These are phyloP conservation scores for Berkeleyomyces basicola DNA, from an alignment of 2,329 filamentous ascomycete species.

Conservation along the genomic window DNA sequence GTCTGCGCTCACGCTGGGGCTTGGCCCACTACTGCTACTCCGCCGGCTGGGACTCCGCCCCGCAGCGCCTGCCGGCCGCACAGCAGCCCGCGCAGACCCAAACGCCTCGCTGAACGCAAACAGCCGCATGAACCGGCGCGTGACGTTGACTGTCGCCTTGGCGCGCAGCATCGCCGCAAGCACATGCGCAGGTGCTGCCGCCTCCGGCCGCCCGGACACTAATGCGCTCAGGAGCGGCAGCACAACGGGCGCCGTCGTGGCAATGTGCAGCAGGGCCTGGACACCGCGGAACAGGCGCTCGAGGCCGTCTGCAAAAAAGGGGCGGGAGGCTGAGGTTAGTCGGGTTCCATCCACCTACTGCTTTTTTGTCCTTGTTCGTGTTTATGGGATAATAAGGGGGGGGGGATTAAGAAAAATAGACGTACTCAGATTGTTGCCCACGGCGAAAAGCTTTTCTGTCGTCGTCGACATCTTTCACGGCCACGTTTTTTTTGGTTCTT, in stretches of 20 bases:
- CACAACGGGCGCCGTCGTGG: conserved; percentile 28
- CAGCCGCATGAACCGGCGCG: conserved; percentile 47
- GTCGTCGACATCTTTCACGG: not conserved
- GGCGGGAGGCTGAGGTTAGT: conserved; percentile 21
- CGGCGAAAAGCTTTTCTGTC: conserved; percentile 21
- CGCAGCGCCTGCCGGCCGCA: conserved; percentile 18
- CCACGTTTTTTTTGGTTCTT: not conserved
- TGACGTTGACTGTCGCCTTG: conserved; percentile 28
- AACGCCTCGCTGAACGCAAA: conserved; percentile 52
- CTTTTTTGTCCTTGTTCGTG: no score
- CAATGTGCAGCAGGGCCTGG: conserved; percentile 34
- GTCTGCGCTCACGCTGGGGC: not conserved
- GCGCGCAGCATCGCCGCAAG: conserved; percentile 22
- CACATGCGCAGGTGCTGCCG: conserved; percentile 17
- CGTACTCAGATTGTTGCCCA: conserved; percentile 31
- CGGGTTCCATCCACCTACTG: no score
- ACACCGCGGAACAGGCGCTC: conserved; percentile 44
- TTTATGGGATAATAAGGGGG: no score
- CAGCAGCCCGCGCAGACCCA: conserved; percentile 16
- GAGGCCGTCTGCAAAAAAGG: conserved; percentile 33
- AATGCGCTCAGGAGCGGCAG: conserved; percentile 19
- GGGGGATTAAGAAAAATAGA: not conserved
- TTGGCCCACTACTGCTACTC: no score
- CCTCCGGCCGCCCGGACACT: conserved; percentile 4
- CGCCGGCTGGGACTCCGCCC: no score